A percentile compares a stretch with the other conserved stretches of the same genome.
Conservation (phyloP, 2,329 filamentous ascomycete species). For the Hyphodiscus sp. region DNA sequence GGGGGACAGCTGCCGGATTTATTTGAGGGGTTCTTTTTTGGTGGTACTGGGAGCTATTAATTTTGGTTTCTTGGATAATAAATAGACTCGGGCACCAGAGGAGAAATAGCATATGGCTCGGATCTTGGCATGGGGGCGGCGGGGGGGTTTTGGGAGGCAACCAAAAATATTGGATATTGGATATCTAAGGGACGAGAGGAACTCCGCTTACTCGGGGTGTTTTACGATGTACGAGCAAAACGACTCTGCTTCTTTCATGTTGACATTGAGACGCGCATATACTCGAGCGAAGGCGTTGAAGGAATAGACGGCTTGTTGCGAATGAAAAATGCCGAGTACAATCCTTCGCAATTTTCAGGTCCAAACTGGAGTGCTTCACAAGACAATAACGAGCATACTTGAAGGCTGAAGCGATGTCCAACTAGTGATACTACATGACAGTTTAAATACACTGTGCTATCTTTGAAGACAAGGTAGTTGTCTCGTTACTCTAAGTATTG, state of each 20-base stretch:
- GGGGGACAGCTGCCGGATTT: constrained; percentile 34
- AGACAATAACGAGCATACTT: too few relatives aligned
- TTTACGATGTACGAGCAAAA: neutral
- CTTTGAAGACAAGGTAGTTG: too few relatives aligned
- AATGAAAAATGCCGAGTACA: neutral
- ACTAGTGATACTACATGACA: too few relatives aligned
- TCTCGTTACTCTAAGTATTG: too few relatives aligned
- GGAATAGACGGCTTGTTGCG: neutral
- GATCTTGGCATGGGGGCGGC: neutral
- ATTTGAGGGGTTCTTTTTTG: constrained; percentile 51
- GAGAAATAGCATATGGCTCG: neutral
- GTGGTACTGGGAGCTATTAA: constrained; percentile 25
- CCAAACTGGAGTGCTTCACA: too few relatives aligned
- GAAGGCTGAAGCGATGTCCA: too few relatives aligned
- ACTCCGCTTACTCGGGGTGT: neutral
- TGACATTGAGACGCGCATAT: neutral
- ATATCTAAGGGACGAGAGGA: neutral
- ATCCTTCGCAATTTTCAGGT: too few relatives aligned
- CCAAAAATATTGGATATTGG: neutral
- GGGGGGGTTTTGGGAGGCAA: too few relatives aligned
- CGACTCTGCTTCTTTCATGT: neutral
- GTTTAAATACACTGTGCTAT: too few relatives aligned
- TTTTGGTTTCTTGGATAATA: neutral
- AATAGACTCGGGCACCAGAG: neutral
- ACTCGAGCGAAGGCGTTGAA: neutral